These are phyloP conservation scores for Septoria petroselini DNA, from an alignment of 2,329 filamentous ascomycete species.

Conservation along the genomic window DNA sequence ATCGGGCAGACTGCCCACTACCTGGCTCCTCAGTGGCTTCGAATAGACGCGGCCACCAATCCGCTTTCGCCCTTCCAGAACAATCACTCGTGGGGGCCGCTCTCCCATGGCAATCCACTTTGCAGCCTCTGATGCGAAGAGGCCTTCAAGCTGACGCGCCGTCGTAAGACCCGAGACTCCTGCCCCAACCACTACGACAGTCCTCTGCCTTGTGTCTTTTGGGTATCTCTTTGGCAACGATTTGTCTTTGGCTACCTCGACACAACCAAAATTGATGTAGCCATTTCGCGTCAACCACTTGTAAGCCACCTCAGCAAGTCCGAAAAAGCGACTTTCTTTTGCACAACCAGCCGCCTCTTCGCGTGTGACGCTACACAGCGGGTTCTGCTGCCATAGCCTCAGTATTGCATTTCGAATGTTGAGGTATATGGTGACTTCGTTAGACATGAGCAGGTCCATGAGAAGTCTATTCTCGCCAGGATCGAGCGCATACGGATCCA, in stretches of 20 bases:
- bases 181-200: slow-evolving; percentile 82
- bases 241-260: slow-evolving; percentile 58
- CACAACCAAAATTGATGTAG: slow-evolving; percentile 95
- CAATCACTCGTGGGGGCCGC: slow-evolving; percentile 67
- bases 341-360: slow-evolving; percentile 90
- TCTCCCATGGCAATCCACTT: slow-evolving; percentile 64
- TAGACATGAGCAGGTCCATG: slow-evolving; percentile 75
- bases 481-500: slow-evolving; percentile 87
- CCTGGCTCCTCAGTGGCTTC: slow-evolving; percentile 62
- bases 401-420: slow-evolving; percentile 95
- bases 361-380: slow-evolving; percentile 73
- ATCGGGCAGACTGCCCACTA: slow-evolving; percentile 51
- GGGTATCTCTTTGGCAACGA: slow-evolving; percentile 34
- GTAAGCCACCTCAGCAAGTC: slow-evolving; percentile 81
- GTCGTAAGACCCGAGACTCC: slow-evolving; percentile 93
- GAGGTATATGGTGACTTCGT: slow-evolving; percentile 90
- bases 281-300: slow-evolving; percentile 88
- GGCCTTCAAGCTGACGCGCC: slow-evolving; percentile 82
- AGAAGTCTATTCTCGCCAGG: slow-evolving; percentile 78
- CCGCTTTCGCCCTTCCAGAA: slow-evolving; percentile 82
- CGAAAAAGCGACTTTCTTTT: slow-evolving; percentile 82
- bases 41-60: slow-evolving; percentile 94
- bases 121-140: slow-evolving; percentile 76
- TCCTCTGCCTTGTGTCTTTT: slow-evolving; percentile 58
- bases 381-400: slow-evolving; percentile 82